These are phyloP conservation scores for Corylus avellana DNA, from an alignment of 306 rosid genomes.

Conservation along the genomic window DNA sequence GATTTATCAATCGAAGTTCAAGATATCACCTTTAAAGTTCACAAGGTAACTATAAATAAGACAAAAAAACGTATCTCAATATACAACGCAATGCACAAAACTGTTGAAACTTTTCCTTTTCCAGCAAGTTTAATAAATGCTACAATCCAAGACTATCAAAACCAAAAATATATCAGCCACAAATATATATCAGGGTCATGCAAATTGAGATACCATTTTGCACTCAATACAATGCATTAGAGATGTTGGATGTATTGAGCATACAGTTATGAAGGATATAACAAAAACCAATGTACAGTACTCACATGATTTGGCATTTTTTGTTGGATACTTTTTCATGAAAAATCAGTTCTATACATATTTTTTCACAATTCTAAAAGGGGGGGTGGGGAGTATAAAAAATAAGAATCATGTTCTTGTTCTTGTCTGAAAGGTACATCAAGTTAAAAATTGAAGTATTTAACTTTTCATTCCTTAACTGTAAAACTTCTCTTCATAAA, in stretches of 20 bases:
- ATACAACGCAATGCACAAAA: constrained; percentile 16
- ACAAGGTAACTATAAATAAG: constrained; percentile 65
- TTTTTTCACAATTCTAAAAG: no score
- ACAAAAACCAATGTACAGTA: background rate
- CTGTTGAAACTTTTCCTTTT: constrained; percentile 4
- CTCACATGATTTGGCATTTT: background rate
- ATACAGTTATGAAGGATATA: no score
- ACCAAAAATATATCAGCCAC: background rate
- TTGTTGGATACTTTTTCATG: background rate
- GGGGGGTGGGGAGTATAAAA: no score
- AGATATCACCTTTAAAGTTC: constrained; percentile 68
- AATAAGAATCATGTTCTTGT: background rate
- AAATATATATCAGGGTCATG: background rate
- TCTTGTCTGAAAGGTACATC: background rate
- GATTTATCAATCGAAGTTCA: constrained; percentile 74
- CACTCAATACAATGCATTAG: background rate
- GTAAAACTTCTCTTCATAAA: background rate
- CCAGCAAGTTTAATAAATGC: background rate
- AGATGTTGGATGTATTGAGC: no score
- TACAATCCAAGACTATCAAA: background rate
- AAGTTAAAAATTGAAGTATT: background rate
- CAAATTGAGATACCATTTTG: background rate
- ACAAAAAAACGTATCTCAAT: constrained; percentile 17
- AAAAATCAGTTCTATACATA: background rate
- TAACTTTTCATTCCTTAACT: background rate